Percentiles rank a stretch among this genome's conserved stretches.
Evolutionary conservation across 352 stramenopile genomes (phyloP).

Genomic region (Phytophthora crassamura): DNA sequence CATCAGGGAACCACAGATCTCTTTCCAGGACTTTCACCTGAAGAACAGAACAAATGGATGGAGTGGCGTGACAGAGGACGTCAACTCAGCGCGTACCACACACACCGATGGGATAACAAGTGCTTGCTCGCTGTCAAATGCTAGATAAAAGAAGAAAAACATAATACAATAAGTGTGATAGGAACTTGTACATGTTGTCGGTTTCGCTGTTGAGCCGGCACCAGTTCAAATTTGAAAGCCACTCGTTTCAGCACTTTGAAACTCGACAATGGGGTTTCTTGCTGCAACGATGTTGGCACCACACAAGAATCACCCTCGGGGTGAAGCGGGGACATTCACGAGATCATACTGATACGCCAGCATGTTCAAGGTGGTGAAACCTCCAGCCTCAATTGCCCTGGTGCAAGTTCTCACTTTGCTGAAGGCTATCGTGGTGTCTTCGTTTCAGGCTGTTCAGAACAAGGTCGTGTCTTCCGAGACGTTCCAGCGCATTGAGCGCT

Average conservation of each 20-base stretch:
- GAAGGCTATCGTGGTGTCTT: no score
- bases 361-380: no score
- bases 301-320: conserved; percentile 37
- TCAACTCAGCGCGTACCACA: conserved; percentile 56
- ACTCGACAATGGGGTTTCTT: no score
- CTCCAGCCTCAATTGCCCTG: no score
- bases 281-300: conserved; percentile 15
- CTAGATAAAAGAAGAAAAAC: neutral
- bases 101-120: conserved; percentile 31
- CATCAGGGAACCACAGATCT: conserved; percentile 44
- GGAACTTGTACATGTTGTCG: conserved; percentile 23
- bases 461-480: neutral
- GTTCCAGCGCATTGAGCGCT: neutral
- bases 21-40: conserved; percentile 21
- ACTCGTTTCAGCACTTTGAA: no score
- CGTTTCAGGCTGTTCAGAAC: neutral
- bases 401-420: no score
- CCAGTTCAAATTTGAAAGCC: no score
- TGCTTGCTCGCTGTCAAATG: conserved; percentile 41
- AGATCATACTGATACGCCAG: no score
- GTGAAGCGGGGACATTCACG: no score
- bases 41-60: conserved; percentile 26
- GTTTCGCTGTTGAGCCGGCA: conserved; percentile 11
- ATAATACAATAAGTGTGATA: neutral
- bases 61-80: conserved; percentile 32